Conservation (phyloP, 768 basidiomycete species). For the Rhodotorula sphaerocarpa region DNA sequence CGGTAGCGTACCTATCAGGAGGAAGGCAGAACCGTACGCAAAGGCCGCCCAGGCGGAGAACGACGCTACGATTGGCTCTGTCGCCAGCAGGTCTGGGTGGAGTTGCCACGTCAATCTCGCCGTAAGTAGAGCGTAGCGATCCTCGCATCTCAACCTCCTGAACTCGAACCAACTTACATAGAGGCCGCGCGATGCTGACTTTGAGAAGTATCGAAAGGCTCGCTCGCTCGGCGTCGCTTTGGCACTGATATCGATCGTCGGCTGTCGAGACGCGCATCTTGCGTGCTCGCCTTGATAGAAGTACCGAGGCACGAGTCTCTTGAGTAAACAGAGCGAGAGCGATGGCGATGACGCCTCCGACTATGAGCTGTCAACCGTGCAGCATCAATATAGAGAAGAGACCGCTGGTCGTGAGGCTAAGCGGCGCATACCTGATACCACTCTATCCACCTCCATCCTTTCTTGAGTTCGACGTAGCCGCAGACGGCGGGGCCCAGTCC, state of each 20-base stretch:
- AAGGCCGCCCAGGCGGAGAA: slow-evolving; percentile 49
- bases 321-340: slow-evolving; percentile 54
- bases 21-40: slow-evolving; percentile 65
- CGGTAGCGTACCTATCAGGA: slow-evolving; percentile 46
- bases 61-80: slow-evolving; percentile 65
- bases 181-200: slow-evolving; percentile 47
- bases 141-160: neutral
- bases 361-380: slow-evolving; percentile 48
- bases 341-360: slow-evolving; percentile 52
- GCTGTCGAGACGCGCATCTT: slow-evolving; percentile 60
- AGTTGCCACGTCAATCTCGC: too few relatives aligned
- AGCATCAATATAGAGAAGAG: too few relatives aligned
- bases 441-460: slow-evolving; percentile 64
- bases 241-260: slow-evolving; percentile 56
- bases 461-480: slow-evolving; percentile 49
- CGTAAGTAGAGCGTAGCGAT: too few relatives aligned
- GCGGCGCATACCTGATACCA: slow-evolving; percentile 30
- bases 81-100: slow-evolving; percentile 55
- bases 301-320: slow-evolving; percentile 65
- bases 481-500: slow-evolving; percentile 59
- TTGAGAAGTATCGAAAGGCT: slow-evolving; percentile 56
- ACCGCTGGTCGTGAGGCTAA: too few relatives aligned
- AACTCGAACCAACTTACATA: slow-evolving; percentile 7
- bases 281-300: slow-evolving; percentile 60
- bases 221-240: slow-evolving; percentile 57